phyloP scores from a whole-genome alignment of 2,329 filamentous ascomycete genomes.

The Colletotrichum truncatum region DNA sequence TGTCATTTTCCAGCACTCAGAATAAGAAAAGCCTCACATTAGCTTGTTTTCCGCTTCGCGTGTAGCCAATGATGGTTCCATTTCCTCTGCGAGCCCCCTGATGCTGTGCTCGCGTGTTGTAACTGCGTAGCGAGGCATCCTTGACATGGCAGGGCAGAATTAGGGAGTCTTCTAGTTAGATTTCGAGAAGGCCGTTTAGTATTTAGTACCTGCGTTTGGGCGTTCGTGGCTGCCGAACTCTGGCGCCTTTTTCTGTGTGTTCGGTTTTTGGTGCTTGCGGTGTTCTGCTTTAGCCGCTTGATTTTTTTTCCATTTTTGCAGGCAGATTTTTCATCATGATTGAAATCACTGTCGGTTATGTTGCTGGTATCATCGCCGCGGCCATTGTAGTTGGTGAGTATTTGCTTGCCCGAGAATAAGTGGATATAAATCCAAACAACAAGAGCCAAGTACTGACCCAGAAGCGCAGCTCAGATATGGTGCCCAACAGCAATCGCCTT shows the following conservation, averaged over 20 bases:
- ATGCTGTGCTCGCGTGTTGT: not conserved
- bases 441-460: not conserved
- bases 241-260: too few relatives aligned
- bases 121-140: not conserved
- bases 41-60: not conserved
- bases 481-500: constrained; percentile 45
- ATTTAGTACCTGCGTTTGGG: not conserved
- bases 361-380: not conserved
- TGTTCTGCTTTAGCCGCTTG: not conserved
- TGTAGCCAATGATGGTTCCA: not conserved
- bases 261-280: not conserved
- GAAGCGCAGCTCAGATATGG: constrained; percentile 46
- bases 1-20: not conserved
- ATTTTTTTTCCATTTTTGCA: not conserved
- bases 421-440: too few relatives aligned
- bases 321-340: not conserved
- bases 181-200: not conserved
- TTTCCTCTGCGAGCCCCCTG: not conserved
- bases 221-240: not conserved
- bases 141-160: not conserved
- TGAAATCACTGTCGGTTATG: not conserved
- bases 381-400: not conserved
- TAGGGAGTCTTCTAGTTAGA: not conserved
- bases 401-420: too few relatives aligned
- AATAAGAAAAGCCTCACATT: not conserved